phyloP scores from a whole-genome alignment of 1,284 basidiomycete genomes.

The Golubevia pallescens region DNA sequence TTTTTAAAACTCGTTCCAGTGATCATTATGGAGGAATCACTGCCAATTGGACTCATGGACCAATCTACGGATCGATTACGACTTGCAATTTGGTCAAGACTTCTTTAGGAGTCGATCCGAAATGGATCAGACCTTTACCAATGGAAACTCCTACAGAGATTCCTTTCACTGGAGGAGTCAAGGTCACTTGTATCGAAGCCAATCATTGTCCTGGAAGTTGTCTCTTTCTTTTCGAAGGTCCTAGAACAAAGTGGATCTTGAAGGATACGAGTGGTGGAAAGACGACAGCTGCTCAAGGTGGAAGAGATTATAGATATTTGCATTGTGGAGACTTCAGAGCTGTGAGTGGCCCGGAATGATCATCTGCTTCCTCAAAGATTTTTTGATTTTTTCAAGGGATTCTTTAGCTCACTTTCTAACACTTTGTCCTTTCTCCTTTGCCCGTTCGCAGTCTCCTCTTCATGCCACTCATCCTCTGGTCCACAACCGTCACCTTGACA shows the following conservation, averaged over 20 bases:
- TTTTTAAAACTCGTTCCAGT: constrained; percentile 3
- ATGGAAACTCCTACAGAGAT: constrained; percentile 42
- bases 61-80: constrained; percentile 48
- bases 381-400: neutral
- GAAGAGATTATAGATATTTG: constrained; percentile 38
- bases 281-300: too few relatives aligned
- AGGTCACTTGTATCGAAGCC: constrained; percentile 54
- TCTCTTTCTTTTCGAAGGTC: constrained; percentile 58
- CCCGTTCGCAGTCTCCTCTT: neutral
- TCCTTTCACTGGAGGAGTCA: constrained; percentile 49
- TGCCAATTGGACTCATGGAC: constrained; percentile 47
- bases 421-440: neutral
- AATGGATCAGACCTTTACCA: constrained; percentile 40
- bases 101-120: constrained; percentile 34
- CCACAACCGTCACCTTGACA: constrained; percentile 28
- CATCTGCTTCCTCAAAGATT: neutral
- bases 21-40: constrained; percentile 59
- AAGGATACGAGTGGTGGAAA: neutral
- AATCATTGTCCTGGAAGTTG: constrained; percentile 61
- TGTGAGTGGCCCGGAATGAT: too few relatives aligned
- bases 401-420: neutral
- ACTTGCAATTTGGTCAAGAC: constrained; percentile 48
- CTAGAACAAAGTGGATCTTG: constrained; percentile 34
- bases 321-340: constrained; percentile 64
- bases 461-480: too few relatives aligned